Base-by-base conservation (phyloP, 768 basidiomycete species). In the Pholiota conissans region DNA sequence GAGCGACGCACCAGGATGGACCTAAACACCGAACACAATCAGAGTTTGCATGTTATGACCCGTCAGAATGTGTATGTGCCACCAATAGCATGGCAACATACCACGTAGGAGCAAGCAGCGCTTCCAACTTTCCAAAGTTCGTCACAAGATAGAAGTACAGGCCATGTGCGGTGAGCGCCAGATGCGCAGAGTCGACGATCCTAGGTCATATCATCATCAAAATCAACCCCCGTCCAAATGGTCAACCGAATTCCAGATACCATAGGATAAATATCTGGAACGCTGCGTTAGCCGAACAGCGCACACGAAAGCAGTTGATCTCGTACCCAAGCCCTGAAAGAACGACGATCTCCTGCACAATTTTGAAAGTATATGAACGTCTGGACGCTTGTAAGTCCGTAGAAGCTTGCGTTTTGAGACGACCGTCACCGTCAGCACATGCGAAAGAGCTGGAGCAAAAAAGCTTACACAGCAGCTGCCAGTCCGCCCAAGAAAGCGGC, bases 311-410 rank as follows among this genome's bases (percentile, higher is more conserved):
- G 16, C 7, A 11, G 7, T 26, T n/a, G 32, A 32, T 53, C 13
- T 32, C 58, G 29, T 34, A 65, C 65, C 47, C 50, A 39, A n/a
- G 37, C 28, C 56, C 57, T 61, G 39, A 63, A 60, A 13, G 52
- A 18, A 16, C 52, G 49, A 16, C 60, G 55, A 57, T 65, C 65
- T 3, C 52, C 42, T 24, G 39, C 37, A 1, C 55, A 42, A 24
- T 57, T 46, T 48, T 60, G 58, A 24, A 65, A 63, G 35, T 63
- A 65, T 8, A 65, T 28, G 34, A 65, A 63, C 14, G 62, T 65
- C 45, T 65, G 64, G n/a, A 65, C 61, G 22, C 61, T 63, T 5
- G 64, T 65, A 18, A 65, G 58, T 2, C 64, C 64, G 30, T 65
- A 65, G 10, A 65, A 49, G 3, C 64, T 65, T 26, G 37, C 45